These are phyloP conservation scores for Thamnidium elegans DNA, from an alignment of 192 early-diverging fungal species.

Conservation along the genomic window DNA sequence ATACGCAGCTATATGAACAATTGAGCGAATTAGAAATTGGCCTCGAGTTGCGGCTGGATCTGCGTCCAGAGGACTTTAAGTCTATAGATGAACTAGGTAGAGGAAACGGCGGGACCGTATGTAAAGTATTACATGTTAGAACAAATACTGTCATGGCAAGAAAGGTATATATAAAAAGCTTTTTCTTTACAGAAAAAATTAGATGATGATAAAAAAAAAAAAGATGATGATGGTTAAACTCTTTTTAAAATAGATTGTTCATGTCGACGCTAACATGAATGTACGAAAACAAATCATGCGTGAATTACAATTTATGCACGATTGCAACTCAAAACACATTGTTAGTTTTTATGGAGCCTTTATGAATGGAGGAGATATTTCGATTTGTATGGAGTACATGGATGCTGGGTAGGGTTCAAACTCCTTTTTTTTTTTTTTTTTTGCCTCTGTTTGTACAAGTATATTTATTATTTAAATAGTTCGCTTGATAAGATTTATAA, in stretches of 20 bases:
- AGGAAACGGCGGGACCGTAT: conserved; percentile 92
- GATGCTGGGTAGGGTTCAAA: conserved; percentile 65
- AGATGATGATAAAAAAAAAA: conserved; percentile 10
- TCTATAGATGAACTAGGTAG: conserved; percentile 80
- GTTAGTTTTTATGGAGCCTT: conserved; percentile 98
- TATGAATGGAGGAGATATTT: conserved; percentile 76
- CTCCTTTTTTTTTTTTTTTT: not conserved
- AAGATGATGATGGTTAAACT: not conserved
- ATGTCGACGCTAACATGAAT: conserved; percentile 50
- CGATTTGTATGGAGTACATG: conserved; percentile 98
- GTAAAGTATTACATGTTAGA: conserved; percentile 80
- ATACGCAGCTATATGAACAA: conserved; percentile 35
- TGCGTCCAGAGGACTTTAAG: conserved; percentile 80
- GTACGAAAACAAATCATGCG: conserved; percentile 88
- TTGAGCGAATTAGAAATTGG: conserved; percentile 62
- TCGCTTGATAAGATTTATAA: conserved; percentile 92
- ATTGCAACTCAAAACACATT: conserved; percentile 93
- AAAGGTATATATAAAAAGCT: conserved; percentile 63
- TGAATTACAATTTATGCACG: conserved; percentile 94
- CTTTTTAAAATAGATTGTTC: not conserved
- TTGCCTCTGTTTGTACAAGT: not conserved
- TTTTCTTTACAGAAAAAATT: conserved; percentile 7
- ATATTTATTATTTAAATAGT: conserved; percentile 23
- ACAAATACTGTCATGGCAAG: conserved; percentile 90
- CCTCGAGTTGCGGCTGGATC: conserved; percentile 67